These are phyloP conservation scores for Microbotryum violaceum DNA, from an alignment of 1,284 basidiomycete species.

Conservation along the genomic window DNA sequence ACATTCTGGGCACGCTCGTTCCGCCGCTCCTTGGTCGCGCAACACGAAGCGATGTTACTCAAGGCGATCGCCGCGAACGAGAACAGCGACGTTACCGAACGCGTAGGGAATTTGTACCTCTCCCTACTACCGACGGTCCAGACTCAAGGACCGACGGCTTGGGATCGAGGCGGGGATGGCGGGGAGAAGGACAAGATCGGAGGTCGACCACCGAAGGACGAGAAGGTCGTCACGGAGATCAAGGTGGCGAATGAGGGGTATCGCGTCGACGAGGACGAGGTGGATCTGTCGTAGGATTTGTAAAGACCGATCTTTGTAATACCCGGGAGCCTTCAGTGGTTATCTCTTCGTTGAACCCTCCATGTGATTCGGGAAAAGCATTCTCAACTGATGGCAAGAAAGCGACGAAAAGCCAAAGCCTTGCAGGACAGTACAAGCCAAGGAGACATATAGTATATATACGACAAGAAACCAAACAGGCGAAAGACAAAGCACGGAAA, in stretches of 20 bases:
- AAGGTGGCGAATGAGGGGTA: neutral
- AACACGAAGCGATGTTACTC: slow-evolving; percentile 61
- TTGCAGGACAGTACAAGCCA: too few relatives aligned
- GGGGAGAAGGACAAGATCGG: neutral
- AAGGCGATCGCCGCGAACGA: slow-evolving; percentile 62
- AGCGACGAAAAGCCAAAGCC: too few relatives aligned
- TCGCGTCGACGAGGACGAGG: too few relatives aligned
- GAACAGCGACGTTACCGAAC: slow-evolving; percentile 52
- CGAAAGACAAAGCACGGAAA: too few relatives aligned
- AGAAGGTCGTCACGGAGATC: neutral
- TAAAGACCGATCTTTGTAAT: too few relatives aligned
- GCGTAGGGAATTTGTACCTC: slow-evolving; percentile 2
- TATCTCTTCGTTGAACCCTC: too few relatives aligned
- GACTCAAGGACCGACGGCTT: neutral
- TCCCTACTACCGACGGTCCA: slow-evolving; percentile 1
- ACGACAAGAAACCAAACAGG: too few relatives aligned
- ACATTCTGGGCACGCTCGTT: slow-evolving; percentile 71
- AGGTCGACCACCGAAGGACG: neutral
- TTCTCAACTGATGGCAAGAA: too few relatives aligned
- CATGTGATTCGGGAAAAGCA: too few relatives aligned
- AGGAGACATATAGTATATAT: too few relatives aligned
- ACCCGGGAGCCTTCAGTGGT: too few relatives aligned
- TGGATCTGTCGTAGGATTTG: too few relatives aligned
- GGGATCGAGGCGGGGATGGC: neutral
- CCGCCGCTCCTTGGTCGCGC: slow-evolving; percentile 61